Evolutionary conservation across 768 basidiomycete genomes (phyloP), one percentile per base, ranked within the genome.

Genomic region (Nidula microcarpa): DNA sequence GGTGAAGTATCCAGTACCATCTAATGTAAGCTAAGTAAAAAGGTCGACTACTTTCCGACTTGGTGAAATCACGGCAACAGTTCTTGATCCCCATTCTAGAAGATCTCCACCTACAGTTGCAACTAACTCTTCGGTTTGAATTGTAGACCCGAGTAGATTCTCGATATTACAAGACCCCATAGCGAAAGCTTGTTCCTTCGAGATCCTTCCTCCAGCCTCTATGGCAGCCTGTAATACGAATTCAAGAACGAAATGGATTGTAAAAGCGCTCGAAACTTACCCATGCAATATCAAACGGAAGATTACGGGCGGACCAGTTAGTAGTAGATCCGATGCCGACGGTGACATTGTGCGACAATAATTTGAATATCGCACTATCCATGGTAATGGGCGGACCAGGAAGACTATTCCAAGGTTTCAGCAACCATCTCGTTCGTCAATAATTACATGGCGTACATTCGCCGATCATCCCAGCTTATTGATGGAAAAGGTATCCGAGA

Each of bases 221-320:
- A 79, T 71, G 0, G 76, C 72, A 43, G 76, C 71, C 79, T 80
- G 49, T 37, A 49, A 49, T 13, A 53, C 4, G 10, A 13, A 34
- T 16, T 17, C 45, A 13, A 18, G 30, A 48, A 16, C 32, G 23
- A 44, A 14, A 9, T 13, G 3, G 13, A 11, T 9, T 39, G 51
- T 49, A 30, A 30, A 43, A 14, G 33, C 47, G 55, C 30, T 23
- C 13, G n/a, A 49, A 16, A 71, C 82, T 59, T 56, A 87, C 89
- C 93, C 94, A 95, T 43, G 82, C 89, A 33, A 84, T 69, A 57
- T 96, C 92, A 58, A 93, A 89, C 13, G 87, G 81, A 8, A 87
- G 76, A 62, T 87, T 91, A 23, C 89, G 81, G 6, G 88, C 86
- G 30, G 78, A 75, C 87, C 86, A 92, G 39, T 79, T 79, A 55